Evolutionary conservation across 1,284 basidiomycete species (phyloP), one percentile per base, ranked within the genome.

Genomic region (Trichosporon asahii): DNA sequence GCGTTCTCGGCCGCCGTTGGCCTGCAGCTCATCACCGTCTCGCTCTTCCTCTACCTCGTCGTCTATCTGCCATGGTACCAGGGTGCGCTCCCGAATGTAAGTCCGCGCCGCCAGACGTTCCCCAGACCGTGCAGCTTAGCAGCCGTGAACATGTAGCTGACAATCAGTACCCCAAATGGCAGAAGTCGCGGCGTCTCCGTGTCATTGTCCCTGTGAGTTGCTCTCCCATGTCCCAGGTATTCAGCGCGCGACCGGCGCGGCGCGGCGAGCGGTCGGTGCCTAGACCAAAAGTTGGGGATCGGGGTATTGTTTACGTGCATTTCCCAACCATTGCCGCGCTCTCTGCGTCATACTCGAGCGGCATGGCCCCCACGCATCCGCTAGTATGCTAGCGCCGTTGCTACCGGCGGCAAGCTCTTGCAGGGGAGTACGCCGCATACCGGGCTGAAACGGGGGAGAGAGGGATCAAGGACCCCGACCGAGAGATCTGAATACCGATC

Each of bases 11-110:
- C 68, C 6, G 68, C 74, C 2, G 27, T 74, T 27, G 63, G 49
- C 12, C 60, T 75, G 18, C 80, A 82, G 69, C 71, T 64, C 9
- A 46, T 77, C 29, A 83, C 81, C 0, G 70, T 82, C 12, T 79
- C 79, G 11, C 78, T 82, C 49, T 84, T 84, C 75, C 77, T 84
- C 35, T 84, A 84, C 68, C 79, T 84, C 53, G 79, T 82, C 18
- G 70, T 83, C 21, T 82, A 82, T 70, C 74, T 84, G 8, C 83
- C 83, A 4, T 83, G 81, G 78, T 67, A 83, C 64, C 72, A 79
- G 27, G 81, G 83, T 0, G 81, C 80, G 64, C 78, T 82, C 18
- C 83, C 83, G 35, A 81, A 84, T 71, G 83, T 83, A 61, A 73
- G 82, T 73, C 0, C 3, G 4, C 4, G 27, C 9, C 23, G 25